phyloP scores from a whole-genome alignment of 257 asterid genomes.

The Fraxinus anomala region DNA sequence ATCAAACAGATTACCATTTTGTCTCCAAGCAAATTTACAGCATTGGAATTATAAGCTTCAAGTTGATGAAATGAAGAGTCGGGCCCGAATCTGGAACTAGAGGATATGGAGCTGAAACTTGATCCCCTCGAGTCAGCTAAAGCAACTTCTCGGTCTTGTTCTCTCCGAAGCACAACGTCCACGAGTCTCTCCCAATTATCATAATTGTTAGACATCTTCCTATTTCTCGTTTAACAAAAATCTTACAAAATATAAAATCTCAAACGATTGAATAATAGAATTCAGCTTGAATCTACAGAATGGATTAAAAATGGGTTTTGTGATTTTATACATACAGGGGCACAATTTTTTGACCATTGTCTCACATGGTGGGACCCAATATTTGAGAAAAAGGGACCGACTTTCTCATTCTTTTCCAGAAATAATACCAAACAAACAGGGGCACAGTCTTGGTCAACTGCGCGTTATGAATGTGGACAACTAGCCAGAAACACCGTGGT shows the following conservation, averaged over 20 bases:
- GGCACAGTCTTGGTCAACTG: background rate
- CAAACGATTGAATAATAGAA: background rate
- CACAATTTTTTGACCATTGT: too few relatives aligned
- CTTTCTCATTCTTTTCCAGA: too few relatives aligned
- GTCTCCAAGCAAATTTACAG: constrained; percentile 32
- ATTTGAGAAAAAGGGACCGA: too few relatives aligned
- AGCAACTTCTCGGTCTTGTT: constrained; percentile 7
- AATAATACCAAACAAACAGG: too few relatives aligned
- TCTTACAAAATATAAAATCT: background rate
- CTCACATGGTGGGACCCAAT: too few relatives aligned
- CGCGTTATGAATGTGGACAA: too few relatives aligned
- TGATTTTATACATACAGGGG: background rate
- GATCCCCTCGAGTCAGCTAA: constrained; percentile 10
- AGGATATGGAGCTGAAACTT: background rate
- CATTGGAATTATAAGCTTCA: background rate
- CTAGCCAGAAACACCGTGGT: too few relatives aligned
- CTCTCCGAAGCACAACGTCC: constrained; percentile 6
- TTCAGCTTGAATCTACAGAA: too few relatives aligned
- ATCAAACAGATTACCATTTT: constrained; percentile 31
- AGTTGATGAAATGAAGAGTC: constrained; percentile 4
- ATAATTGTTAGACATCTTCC: constrained; percentile 20
- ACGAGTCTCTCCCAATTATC: constrained; percentile 29
- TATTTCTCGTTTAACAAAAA: background rate
- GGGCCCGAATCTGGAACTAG: constrained; percentile 19
- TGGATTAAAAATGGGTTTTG: background rate